These are phyloP conservation scores for Panellus pusillus DNA, from an alignment of 768 basidiomycete genomes.

Conservation along the genomic window DNA sequence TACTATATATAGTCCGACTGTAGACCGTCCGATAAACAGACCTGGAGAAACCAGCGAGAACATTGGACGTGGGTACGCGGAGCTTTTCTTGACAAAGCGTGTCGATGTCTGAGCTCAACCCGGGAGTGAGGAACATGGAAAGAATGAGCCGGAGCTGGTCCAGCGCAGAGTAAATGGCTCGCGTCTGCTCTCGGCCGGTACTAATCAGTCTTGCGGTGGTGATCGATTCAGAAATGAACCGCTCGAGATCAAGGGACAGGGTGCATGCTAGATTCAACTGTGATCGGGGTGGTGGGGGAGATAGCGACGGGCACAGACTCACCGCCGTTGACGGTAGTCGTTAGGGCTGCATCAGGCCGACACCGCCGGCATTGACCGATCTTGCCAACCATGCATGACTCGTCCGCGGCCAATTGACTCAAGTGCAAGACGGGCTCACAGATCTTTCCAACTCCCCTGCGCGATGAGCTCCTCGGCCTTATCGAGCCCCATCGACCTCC, in stretches of 20 bases:
- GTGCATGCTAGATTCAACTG: conserved; percentile 41
- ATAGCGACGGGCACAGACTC: no score
- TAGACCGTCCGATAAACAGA: conserved; percentile 27
- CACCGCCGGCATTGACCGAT: conserved; percentile 27
- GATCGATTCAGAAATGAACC: conserved; percentile 48
- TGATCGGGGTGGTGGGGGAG: no score
- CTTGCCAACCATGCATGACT: background rate
- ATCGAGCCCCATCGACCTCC: conserved; percentile 75
- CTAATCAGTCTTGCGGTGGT: conserved; percentile 53
- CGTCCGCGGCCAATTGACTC: background rate
- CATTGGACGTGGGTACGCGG: conserved; percentile 40
- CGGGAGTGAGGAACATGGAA: conserved; percentile 65
- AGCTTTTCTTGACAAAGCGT: conserved; percentile 61
- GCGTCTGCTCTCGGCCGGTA: conserved; percentile 42
- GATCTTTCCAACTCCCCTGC: conserved; percentile 71
- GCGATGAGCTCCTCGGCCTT: conserved; percentile 75
- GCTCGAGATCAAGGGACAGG: conserved; percentile 50
- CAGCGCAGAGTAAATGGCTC: conserved; percentile 45
- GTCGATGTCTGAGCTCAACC: conserved; percentile 71
- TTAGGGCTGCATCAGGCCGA: conserved; percentile 26
- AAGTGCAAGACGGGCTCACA: conserved; percentile 44
- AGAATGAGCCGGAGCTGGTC: conserved; percentile 60
- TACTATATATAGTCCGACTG: background rate
- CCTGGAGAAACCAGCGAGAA: conserved; percentile 51
- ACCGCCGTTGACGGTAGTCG: conserved; percentile 18